These are phyloP conservation scores for Penicillium atrosanguineum DNA, from an alignment of 495 filamentous ascomycete genomes.

Conservation along the genomic window DNA sequence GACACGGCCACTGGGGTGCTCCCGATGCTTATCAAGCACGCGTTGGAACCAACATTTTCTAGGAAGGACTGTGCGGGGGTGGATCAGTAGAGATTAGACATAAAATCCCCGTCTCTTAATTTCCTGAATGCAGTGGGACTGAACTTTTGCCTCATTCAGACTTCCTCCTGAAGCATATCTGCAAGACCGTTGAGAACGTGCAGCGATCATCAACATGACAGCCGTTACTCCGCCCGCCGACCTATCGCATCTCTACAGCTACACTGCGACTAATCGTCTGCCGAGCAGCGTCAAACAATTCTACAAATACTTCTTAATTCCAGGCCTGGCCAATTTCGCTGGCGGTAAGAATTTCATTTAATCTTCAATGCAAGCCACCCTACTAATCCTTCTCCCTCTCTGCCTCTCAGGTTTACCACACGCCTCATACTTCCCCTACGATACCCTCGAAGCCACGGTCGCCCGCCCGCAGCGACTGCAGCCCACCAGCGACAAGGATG, in stretches of 20 bases:
- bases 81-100: constrained; percentile 10
- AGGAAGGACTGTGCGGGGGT: constrained; percentile 2
- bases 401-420: constrained; percentile 67
- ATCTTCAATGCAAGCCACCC: background rate
- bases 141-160: background rate
- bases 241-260: constrained; percentile 75
- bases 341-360: constrained; percentile 59
- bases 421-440: constrained; percentile 80
- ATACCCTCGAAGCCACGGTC: constrained; percentile 79
- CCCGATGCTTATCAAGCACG: constrained; percentile 16
- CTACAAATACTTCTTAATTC: constrained; percentile 82
- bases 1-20: background rate
- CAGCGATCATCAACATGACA: constrained; percentile 17
- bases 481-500: constrained; percentile 54
- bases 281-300: constrained; percentile 70
- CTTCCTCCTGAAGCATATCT: constrained; percentile 3
- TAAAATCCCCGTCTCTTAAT: background rate
- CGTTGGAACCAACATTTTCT: background rate
- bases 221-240: constrained; percentile 57
- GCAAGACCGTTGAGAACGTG: constrained; percentile 22
- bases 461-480: constrained; percentile 71
- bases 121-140: no score
- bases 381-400: background rate
- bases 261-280: constrained; percentile 59
- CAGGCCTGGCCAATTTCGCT: constrained; percentile 81